Conservation (phyloP, 345 rosid species). For the Eucalyptus grandis region DNA sequence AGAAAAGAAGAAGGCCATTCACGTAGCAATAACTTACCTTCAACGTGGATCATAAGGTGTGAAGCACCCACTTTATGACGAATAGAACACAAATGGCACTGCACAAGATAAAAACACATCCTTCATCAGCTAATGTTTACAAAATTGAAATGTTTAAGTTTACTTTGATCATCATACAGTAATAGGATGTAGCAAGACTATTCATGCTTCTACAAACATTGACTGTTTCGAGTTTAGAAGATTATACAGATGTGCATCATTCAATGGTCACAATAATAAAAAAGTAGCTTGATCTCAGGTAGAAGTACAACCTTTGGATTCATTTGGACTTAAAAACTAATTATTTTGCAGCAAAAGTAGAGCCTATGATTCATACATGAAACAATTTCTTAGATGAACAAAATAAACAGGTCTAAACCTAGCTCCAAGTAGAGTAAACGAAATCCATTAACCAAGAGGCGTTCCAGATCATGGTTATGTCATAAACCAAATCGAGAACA, state of each 20-base stretch:
- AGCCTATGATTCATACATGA: neutral
- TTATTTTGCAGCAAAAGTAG: neutral
- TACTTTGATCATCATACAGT: neutral
- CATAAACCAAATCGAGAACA: neutral
- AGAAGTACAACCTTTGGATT: neutral
- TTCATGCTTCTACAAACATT: neutral
- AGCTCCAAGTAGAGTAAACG: neutral
- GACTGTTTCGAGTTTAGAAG: neutral
- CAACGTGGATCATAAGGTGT: neutral
- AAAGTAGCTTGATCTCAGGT: neutral
- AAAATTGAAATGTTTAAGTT: neutral
- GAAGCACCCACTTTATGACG: slow-evolving; percentile 19
- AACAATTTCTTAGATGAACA: neutral
- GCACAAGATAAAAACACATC: slow-evolving; percentile 5
- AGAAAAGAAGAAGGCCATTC: neutral
- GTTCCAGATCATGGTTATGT: neutral
- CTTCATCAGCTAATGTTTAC: neutral
- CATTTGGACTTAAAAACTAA: neutral
- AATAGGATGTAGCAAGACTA: neutral
- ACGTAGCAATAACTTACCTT: neutral
- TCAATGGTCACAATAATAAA: neutral
- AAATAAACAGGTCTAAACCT: neutral
- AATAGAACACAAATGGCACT: slow-evolving; percentile 50
- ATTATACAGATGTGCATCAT: neutral
- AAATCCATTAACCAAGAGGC: neutral